Conservation (phyloP, 345 rosid genomes). For the Eucalyptus curtisii region DNA sequence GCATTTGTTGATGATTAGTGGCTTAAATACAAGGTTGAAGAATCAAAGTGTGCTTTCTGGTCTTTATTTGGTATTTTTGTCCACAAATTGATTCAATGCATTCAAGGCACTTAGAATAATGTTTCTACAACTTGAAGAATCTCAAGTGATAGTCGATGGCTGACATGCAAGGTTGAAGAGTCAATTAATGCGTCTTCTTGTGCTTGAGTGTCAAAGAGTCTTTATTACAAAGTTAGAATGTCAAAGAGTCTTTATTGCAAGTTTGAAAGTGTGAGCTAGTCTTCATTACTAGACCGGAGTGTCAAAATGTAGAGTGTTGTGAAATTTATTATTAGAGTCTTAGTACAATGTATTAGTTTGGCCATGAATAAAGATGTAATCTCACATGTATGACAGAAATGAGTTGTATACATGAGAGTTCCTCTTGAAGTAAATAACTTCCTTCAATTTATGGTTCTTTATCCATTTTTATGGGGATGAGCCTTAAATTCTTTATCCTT, state of each 20-base stretch:
- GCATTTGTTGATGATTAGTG: neutral
- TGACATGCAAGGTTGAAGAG: neutral
- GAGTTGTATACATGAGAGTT: neutral
- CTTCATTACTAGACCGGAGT: neutral
- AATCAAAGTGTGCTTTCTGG: neutral
- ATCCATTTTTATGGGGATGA: neutral
- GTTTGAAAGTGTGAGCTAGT: neutral
- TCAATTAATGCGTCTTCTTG: neutral
- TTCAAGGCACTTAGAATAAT: neutral
- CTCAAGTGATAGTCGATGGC: neutral
- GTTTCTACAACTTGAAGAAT: neutral
- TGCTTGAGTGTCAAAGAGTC: neutral
- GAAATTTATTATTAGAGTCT: neutral
- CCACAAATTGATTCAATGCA: neutral
- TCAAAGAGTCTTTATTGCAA: neutral
- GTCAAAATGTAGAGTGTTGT: neutral
- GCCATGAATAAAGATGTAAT: neutral
- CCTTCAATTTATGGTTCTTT: neutral
- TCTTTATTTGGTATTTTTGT: neutral
- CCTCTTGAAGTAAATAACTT: neutral
- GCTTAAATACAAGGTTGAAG: neutral
- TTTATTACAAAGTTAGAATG: neutral
- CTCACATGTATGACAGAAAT: neutral
- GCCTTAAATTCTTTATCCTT: too few relatives aligned
- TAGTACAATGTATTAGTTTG: neutral